A percentile compares a stretch with the other conserved stretches of the same genome.
Conservation (phyloP, 1,139 yeast genomes). For the Blastobotrys malaysiensis region DNA sequence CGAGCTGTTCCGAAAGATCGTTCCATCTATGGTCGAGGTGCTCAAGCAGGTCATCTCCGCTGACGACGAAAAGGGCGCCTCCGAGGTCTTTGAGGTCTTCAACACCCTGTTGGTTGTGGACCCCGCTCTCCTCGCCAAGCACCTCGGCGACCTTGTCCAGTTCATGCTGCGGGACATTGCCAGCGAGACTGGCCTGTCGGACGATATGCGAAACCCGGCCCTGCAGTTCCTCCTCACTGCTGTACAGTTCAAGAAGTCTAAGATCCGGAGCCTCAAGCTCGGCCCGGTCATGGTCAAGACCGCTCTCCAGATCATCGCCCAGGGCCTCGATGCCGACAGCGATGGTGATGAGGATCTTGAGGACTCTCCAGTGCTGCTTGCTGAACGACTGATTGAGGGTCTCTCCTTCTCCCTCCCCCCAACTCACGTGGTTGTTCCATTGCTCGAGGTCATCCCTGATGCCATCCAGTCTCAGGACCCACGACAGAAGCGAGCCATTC, state of each 20-base stretch:
- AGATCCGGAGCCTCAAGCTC: constrained; percentile 57
- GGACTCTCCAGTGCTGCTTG: constrained; percentile 70
- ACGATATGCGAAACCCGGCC: constrained; percentile 78
- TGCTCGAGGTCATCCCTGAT: constrained; percentile 61
- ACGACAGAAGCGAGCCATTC: constrained; percentile 83
- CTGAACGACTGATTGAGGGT: constrained; percentile 72
- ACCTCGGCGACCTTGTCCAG: constrained; percentile 61
- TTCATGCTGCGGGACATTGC: constrained; percentile 69
- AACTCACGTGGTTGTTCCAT: constrained; percentile 78
- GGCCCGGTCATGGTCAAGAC: constrained; percentile 76
- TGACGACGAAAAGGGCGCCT: constrained; percentile 68
- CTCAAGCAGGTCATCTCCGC: constrained; percentile 67
- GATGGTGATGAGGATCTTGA: constrained; percentile 93
- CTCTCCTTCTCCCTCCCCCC: constrained; percentile 87
- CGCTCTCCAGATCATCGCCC: constrained; percentile 72
- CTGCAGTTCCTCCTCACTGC: constrained; percentile 80
- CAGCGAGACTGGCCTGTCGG: constrained; percentile 60
- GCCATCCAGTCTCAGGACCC: constrained; percentile 61
- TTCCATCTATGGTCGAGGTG: constrained; percentile 80
- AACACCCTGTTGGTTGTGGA: constrained; percentile 75
- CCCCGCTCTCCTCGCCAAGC: constrained; percentile 71
- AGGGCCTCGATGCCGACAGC: constrained; percentile 62
- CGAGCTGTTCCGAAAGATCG: constrained; percentile 54
- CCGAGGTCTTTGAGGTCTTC: constrained; percentile 78
- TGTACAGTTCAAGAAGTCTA: constrained; percentile 56